Conservation (phyloP, 2,329 filamentous ascomycete genomes). For the Alternaria sp. region DNA sequence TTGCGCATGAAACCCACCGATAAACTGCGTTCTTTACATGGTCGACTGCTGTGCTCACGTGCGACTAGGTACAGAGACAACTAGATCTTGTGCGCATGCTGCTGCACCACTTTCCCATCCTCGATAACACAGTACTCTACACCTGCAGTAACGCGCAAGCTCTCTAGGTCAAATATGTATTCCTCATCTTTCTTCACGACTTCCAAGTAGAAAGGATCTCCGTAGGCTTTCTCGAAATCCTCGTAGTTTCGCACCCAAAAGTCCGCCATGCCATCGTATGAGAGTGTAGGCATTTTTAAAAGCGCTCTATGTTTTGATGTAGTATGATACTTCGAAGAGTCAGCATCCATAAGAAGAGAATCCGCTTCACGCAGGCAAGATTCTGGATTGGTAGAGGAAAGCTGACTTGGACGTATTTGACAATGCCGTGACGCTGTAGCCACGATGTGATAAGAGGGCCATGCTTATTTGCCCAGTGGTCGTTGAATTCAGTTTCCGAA, state of each 20-base stretch:
- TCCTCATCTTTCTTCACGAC: constrained; percentile 34
- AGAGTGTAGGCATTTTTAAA: constrained; percentile 22
- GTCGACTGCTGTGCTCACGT: not conserved
- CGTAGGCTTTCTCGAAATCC: constrained; percentile 35
- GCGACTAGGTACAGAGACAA: no score
- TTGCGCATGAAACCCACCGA: not conserved
- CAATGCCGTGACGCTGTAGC: constrained; percentile 29
- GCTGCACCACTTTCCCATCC: not conserved
- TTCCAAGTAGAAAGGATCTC: constrained; percentile 30
- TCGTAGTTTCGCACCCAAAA: constrained; percentile 37
- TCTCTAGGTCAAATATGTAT: constrained; percentile 28
- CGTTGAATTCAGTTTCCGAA: constrained; percentile 33
- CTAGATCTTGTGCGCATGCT: not conserved
- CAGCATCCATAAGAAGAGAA: not conserved
- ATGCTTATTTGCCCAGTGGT: constrained; percentile 37
- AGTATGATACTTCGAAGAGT: constrained; percentile 29
- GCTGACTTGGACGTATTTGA: constrained; percentile 36
- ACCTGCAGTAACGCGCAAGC: not conserved
- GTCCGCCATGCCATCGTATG: constrained; percentile 35
- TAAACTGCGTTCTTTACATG: not conserved
- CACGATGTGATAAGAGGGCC: constrained; percentile 30
- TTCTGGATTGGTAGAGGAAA: not conserved
- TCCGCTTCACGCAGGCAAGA: not conserved
- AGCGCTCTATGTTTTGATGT: constrained; percentile 25
- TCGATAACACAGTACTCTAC: not conserved